A percentile compares a stretch with the other conserved stretches of the same genome.
Evolutionary conservation across 2,329 filamentous ascomycete genomes (phyloP).

Genomic region (Eutypella sp.): DNA sequence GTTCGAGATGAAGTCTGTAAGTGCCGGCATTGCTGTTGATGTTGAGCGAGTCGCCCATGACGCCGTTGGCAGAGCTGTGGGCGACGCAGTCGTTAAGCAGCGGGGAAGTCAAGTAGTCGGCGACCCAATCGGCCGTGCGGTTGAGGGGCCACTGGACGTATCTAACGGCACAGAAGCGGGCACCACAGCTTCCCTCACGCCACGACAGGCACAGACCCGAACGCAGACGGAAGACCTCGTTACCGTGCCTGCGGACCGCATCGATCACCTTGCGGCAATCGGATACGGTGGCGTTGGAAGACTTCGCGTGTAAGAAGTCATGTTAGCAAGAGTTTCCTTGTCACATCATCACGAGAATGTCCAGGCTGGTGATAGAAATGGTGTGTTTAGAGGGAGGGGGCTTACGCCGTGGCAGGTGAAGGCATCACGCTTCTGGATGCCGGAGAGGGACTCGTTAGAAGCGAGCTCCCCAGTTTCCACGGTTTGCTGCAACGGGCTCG

Average conservation of each 20-base stretch:
- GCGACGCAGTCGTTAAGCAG: slow-evolving; percentile 19
- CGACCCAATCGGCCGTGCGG: slow-evolving; percentile 22
- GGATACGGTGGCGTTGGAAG: slow-evolving; percentile 15
- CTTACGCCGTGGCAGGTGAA: slow-evolving; percentile 25
- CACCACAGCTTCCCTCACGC: slow-evolving; percentile 17
- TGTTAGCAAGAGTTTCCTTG: background rate
- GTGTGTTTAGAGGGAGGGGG: no score
- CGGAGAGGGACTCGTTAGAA: background rate
- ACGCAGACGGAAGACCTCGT: slow-evolving; percentile 18
- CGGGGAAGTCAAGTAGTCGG: slow-evolving; percentile 16
- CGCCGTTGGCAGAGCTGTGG: slow-evolving; percentile 16
- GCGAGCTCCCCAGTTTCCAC: background rate
- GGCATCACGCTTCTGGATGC: slow-evolving; percentile 22
- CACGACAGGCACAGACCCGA: slow-evolving; percentile 22
- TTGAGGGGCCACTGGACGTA: slow-evolving; percentile 19
- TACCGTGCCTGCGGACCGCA: slow-evolving; percentile 11
- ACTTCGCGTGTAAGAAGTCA: slow-evolving; percentile 7
- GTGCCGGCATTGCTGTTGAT: slow-evolving; percentile 23
- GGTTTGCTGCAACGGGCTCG: background rate
- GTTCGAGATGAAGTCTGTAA: slow-evolving; percentile 21
- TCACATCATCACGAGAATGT: background rate
- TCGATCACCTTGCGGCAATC: slow-evolving; percentile 21
- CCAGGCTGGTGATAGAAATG: background rate
- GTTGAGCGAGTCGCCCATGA: slow-evolving; percentile 21
- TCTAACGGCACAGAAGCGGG: slow-evolving; percentile 24